These are phyloP conservation scores for Epichloe elymi DNA, from an alignment of 2,329 filamentous ascomycete species.

Conservation along the genomic window DNA sequence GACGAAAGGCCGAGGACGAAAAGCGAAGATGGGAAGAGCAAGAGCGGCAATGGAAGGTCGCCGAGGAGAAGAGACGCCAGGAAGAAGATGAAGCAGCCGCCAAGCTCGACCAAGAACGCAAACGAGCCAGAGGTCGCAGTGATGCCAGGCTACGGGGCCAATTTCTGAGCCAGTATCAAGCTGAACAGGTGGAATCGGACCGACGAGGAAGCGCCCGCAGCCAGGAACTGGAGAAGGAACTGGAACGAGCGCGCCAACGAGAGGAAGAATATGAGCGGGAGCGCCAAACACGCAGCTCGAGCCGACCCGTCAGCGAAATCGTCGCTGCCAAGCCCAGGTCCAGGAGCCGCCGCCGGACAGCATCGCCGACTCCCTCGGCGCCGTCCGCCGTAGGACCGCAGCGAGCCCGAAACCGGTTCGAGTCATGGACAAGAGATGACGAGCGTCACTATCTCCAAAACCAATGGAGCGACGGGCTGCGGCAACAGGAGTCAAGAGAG, in stretches of 20 bases:
- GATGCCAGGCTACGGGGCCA: conserved; percentile 66
- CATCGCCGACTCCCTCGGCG: conserved; percentile 1
- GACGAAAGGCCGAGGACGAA: conserved; percentile 49
- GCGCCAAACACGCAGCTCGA: conserved; percentile 31
- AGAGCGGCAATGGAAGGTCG: conserved; percentile 61
- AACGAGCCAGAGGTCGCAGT: conserved; percentile 46
- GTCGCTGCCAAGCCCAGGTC: conserved; percentile 11
- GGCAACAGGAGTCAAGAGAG: conserved; percentile 22
- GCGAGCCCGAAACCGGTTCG: conserved; percentile 31
- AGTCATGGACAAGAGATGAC: conserved; percentile 52
- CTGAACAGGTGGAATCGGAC: conserved; percentile 38
- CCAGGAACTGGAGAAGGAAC: conserved; percentile 64
- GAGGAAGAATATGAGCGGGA: conserved; percentile 49
- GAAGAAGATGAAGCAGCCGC: conserved; percentile 65
- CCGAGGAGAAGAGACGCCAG: conserved; percentile 55
- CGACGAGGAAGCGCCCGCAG: conserved; percentile 35
- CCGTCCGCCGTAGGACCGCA: conserved; percentile 3
- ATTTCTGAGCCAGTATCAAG: conserved; percentile 75
- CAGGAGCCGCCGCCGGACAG: conserved; percentile 10
- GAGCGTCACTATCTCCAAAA: conserved; percentile 52
- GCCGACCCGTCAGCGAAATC: conserved; percentile 10
- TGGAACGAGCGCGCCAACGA: conserved; percentile 48
- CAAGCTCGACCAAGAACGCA: conserved; percentile 52
- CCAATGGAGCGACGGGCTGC: conserved; percentile 27
- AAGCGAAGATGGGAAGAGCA: conserved; percentile 67